Evolutionary conservation across 257 asterid genomes (phyloP), one percentile per base, ranked within the genome.

Genomic region (Lavandula angustifolia): DNA sequence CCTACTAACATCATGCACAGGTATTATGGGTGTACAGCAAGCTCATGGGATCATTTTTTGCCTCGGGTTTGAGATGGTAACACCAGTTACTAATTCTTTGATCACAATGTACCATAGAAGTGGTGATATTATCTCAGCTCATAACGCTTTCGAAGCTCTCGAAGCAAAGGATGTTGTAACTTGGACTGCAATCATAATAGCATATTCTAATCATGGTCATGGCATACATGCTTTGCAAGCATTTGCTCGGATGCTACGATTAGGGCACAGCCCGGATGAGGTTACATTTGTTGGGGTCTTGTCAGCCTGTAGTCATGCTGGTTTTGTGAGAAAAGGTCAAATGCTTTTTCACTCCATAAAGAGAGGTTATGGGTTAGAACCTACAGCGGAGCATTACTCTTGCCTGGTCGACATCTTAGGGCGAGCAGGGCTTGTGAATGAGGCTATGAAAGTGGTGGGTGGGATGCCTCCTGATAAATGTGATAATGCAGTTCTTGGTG

Each of bases 291-390:
- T 77, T 10, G 92, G 85, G 64, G 71, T 85, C 43, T 75, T 85
- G 75, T 79, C 89, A 3, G 92, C 87, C 34, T 85, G 92, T 69
- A 85, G 88, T 66, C 89, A 85, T 57, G 75, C 89, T 7, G 92
- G 87, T 61, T 79, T 85, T 46, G 85, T 85, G 55, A 73, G 63
- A 75, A 85, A 82, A 73, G 87, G 91, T 31, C 76, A 48, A 66
- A 77, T 72, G 84, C 62, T 85, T 67, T 85, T 85, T 22, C 78
- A 79, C 47, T 79, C 89, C 58, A 85, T 85, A 22, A 71, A 54
- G 35, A 52, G 33, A 58, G 84, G 80, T 54, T 85, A 79, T 61
- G 84, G 77, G 13, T 60, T 85, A 51, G 86, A 81, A 60, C 80
- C 82, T 13, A 71, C 43, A 27, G 58, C 85, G 0, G 87, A 83